Base-by-base conservation (phyloP, 2,329 filamentous ascomycete genomes). In the Penicillium sp. region DNA sequence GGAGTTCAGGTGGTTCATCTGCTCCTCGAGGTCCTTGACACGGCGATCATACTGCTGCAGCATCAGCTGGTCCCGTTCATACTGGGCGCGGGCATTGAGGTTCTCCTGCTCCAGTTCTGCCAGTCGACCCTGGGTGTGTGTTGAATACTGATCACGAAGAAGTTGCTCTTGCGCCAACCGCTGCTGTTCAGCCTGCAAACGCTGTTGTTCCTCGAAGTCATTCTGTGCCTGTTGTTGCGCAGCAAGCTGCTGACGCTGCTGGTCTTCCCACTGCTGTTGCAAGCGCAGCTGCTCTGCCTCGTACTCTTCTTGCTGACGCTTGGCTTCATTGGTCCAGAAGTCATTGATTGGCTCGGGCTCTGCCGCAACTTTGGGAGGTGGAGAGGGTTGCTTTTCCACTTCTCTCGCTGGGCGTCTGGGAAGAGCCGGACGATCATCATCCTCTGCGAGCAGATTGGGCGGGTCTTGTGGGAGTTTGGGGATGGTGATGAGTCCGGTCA, bases 131-230 rank as follows among this genome's bases (percentile, higher is more conserved):
- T 97, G 92, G 0, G 93, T 97, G 69, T 97, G 93, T 76, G 92
- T 91, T 66, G 93, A 87, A 56, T 90, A 89, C 68, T 99, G 94
- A 61, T 97, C 91, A 22, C 88, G 84, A 69, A 94, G 79, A 31
- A 99, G 81, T 43, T 94, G 90, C 71, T 97, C 93, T 66, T 97
- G 92, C 50, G 96, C 92, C 56, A 92, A 77, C 58, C 90, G 85
- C 72, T 96, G 92, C 72, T 97, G 92, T 70, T 99, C 93, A 27
- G 88, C 86, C 64, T 97, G 83, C 49, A 85, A 79, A 54, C 92
- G 84, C 72, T 97, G 94, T 72, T 97, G 93, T 68, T 97, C 92
- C 68, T 97, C 94, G 65, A 97, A 99, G n/a, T 97, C 91, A 36
- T 86, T 84, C 73, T 97, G 93, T 1, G 92, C 91, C 69, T 94